phyloP scores from a whole-genome alignment of 129 eudicot genomes.

The Arctium minus region DNA sequence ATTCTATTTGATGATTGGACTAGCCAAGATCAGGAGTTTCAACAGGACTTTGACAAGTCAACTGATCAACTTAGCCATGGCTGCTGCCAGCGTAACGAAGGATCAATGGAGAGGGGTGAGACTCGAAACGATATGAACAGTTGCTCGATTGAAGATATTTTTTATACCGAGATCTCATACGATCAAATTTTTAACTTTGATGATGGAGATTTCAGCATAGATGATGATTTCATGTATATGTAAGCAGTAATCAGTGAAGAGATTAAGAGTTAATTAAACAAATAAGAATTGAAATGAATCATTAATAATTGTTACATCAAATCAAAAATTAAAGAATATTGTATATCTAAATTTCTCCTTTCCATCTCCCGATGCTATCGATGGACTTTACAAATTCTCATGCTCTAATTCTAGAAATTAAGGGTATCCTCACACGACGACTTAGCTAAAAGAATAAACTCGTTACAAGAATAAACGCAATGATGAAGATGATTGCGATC shows the following conservation, averaged over 20 bases:
- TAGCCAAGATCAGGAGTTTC: slow-evolving; percentile 24
- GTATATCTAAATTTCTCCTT: background rate
- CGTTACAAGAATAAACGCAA: slow-evolving; percentile 30
- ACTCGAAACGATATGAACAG: background rate
- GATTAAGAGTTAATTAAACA: background rate
- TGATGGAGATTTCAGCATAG: slow-evolving; percentile 12
- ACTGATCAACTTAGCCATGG: slow-evolving; percentile 9
- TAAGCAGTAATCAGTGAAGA: background rate
- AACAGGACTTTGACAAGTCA: background rate
- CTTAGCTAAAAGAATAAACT: background rate
- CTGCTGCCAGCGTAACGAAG: background rate
- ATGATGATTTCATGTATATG: slow-evolving; percentile 17
- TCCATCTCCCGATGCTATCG: background rate
- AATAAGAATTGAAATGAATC: background rate
- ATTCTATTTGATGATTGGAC: slow-evolving; percentile 56
- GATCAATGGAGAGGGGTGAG: background rate
- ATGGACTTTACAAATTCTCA: background rate
- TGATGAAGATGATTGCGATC: slow-evolving; percentile 26
- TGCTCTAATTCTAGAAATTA: background rate
- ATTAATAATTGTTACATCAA: background rate
- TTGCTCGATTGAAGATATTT: background rate
- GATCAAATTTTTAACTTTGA: slow-evolving; percentile 16
- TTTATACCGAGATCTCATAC: background rate
- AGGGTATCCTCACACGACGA: no score
- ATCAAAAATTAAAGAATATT: background rate